phyloP scores from a whole-genome alignment of 768 basidiomycete genomes.

The Mycena capillaripes region DNA sequence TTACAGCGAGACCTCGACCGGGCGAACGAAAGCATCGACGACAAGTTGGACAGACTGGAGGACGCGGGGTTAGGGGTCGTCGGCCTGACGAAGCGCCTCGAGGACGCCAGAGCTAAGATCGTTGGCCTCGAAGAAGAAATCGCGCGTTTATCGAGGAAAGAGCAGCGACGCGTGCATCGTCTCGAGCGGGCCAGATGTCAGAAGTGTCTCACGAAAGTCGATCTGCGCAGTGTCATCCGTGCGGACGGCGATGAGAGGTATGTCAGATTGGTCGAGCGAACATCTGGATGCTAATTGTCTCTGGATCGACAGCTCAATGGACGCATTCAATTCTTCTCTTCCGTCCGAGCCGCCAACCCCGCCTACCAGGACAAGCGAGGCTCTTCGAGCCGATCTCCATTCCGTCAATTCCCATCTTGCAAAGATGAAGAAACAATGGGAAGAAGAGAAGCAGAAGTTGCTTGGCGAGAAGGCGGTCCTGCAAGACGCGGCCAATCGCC shows the following conservation, averaged over 20 bases:
- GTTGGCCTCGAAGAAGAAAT: constrained; percentile 76
- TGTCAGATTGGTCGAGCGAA: constrained; percentile 13
- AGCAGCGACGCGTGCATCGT: constrained; percentile 76
- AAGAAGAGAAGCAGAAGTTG: constrained; percentile 72
- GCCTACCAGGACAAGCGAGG: constrained; percentile 76
- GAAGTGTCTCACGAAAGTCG: constrained; percentile 76
- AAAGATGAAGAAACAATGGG: constrained; percentile 78
- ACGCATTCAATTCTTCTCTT: constrained; percentile 62
- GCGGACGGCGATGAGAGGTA: constrained; percentile 75
- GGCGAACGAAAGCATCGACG: constrained; percentile 89
- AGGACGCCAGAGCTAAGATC: constrained; percentile 76
- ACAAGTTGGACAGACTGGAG: constrained; percentile 89
- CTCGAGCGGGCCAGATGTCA: constrained; percentile 75
- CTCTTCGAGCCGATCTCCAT: constrained; percentile 69
- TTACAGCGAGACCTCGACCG: constrained; percentile 82
- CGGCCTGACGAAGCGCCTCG: constrained; percentile 76
- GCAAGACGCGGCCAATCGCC: constrained; percentile 76
- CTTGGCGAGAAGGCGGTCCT: constrained; percentile 81
- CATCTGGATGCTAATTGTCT: constrained; percentile 11
- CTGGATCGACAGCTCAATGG: constrained; percentile 60
- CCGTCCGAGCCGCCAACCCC: constrained; percentile 76
- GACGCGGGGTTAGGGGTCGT: constrained; percentile 84
- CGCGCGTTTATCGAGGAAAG: constrained; percentile 72
- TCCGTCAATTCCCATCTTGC: constrained; percentile 75
- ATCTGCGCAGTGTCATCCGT: constrained; percentile 59